Evolutionary conservation across 495 filamentous ascomycete genomes (phyloP).

Genomic region (Podospora sp.): DNA sequence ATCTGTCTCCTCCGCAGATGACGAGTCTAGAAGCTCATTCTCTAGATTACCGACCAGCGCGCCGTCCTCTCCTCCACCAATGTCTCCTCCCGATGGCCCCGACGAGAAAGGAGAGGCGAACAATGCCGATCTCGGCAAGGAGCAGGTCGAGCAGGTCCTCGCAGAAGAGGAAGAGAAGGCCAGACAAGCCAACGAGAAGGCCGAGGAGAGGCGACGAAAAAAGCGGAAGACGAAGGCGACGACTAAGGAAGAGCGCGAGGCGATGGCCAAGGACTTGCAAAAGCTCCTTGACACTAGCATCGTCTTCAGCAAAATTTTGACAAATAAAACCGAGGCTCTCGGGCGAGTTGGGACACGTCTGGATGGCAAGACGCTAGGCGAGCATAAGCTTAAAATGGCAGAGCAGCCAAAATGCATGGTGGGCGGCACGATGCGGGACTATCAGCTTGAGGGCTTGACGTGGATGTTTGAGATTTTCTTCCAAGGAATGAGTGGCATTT

Average conservation of each 20-base stretch:
- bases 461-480: slow-evolving; percentile 84
- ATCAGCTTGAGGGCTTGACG: slow-evolving; percentile 91
- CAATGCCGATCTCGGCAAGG: slow-evolving; percentile 39
- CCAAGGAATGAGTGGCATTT: slow-evolving; percentile 90
- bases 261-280: slow-evolving; percentile 55
- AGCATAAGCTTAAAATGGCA: slow-evolving; percentile 76
- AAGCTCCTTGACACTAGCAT: slow-evolving; percentile 50
- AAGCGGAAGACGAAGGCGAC: slow-evolving; percentile 52
- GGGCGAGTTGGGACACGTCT: slow-evolving; percentile 56
- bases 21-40: slow-evolving; percentile 31
- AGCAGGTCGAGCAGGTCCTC: slow-evolving; percentile 51
- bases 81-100: slow-evolving; percentile 16
- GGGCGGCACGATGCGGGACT: slow-evolving; percentile 88
- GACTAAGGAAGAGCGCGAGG: slow-evolving; percentile 55
- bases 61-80: slow-evolving; percentile 47
- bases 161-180: slow-evolving; percentile 58
- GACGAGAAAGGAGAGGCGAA: slow-evolving; percentile 39
- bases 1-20: slow-evolving; percentile 36
- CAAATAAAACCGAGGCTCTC: slow-evolving; percentile 56
- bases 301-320: slow-evolving; percentile 56
- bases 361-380: slow-evolving; percentile 63
- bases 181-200: slow-evolving; percentile 48
- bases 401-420: slow-evolving; percentile 82
- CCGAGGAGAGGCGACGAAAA: slow-evolving; percentile 48
- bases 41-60: slow-evolving; percentile 45